Base-by-base conservation (phyloP, 495 filamentous ascomycete species). In the Penicillium atrosanguineum region DNA sequence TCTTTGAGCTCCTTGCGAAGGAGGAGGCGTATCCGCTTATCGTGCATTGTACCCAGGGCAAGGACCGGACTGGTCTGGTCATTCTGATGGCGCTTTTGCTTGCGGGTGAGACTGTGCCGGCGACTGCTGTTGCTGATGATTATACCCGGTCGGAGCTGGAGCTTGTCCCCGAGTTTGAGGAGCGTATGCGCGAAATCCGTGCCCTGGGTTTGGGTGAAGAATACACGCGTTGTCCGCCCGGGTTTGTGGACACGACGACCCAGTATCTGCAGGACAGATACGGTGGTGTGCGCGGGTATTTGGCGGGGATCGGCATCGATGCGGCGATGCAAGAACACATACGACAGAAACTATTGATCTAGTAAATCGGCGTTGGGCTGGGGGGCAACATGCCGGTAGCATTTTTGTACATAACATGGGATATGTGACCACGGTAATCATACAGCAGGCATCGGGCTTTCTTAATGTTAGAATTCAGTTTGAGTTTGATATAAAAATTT, bases 1-100 rank as follows among this genome's bases (percentile, higher is more conserved):
- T 82, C 7, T 83, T 87, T 40, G 73, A 79, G 6, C 45, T 81
- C 9, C 65, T 83, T 29, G 72, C 75, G 7, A 56, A 73, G 4
- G 57, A 71, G 6, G 52, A 58, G 4, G 69, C 76, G 15, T 85
- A 85, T 38, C 88, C 89, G 0, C 53, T 83, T 6, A 63, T 93
- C 3, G 63, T 92, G 6, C 90, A 94, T 72, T 95, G 91, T 70
- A 91, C 89, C 4, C 88, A 94, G 63, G 91, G 91, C 34, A 96
- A 96, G 61, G 91, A 95, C 63, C 81, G 89, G 0, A 94, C 90
- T 0, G 91, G 91, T 0, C 71, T 94, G 3, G 72, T 88, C 20
- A 68, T 89, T n/a, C 68, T 85, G 11, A 72, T 95, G 18, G 59
- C 80, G 0, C 67, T 92, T 1, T 63, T 91, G 26, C 65, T 87